Conservation (phyloP, 176 grass and related monocot species). For the Otatea glauca region DNA sequence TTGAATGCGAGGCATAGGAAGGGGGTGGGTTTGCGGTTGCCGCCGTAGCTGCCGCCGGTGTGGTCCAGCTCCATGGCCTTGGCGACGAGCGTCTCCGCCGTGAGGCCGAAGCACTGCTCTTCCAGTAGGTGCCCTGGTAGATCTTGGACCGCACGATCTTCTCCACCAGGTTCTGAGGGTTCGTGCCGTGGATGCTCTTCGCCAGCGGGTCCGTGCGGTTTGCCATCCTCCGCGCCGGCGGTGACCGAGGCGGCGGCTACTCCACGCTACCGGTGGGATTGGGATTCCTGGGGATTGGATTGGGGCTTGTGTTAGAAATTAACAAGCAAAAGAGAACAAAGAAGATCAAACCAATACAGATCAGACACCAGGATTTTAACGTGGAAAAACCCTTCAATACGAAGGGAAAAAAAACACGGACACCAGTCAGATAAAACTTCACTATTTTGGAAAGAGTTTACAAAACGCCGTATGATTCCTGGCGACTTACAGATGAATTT, state of each 20-base stretch:
- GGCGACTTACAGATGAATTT: too few relatives aligned
- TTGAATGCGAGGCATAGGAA: conserved; percentile 94
- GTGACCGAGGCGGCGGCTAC: not conserved
- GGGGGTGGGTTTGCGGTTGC: conserved; percentile 74
- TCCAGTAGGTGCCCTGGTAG: conserved; percentile 93
- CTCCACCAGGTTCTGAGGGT: conserved; percentile 67
- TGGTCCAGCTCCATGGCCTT: conserved; percentile 99
- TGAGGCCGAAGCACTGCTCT: conserved; percentile 97
- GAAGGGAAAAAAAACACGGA: too few relatives aligned
- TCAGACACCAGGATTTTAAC: too few relatives aligned
- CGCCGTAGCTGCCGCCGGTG: conserved; percentile 77
- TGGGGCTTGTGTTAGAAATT: too few relatives aligned
- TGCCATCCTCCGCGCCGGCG: conserved; percentile 60
- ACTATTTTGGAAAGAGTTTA: too few relatives aligned
- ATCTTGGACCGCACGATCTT: conserved; percentile 74
- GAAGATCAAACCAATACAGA: too few relatives aligned
- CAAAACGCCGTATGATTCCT: too few relatives aligned
- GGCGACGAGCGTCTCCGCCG: conserved; percentile 93
- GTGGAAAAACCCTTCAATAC: too few relatives aligned
- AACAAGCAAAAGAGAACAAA: too few relatives aligned
- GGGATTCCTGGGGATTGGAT: not conserved
- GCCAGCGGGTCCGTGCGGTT: conserved; percentile 86
- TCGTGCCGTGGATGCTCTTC: conserved; percentile 87
- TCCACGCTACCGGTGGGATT: not conserved
- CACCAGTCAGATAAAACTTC: too few relatives aligned